These are phyloP conservation scores for Echeveria elegans DNA, from an alignment of 164 flowering plant genomes.

Conservation along the genomic window DNA sequence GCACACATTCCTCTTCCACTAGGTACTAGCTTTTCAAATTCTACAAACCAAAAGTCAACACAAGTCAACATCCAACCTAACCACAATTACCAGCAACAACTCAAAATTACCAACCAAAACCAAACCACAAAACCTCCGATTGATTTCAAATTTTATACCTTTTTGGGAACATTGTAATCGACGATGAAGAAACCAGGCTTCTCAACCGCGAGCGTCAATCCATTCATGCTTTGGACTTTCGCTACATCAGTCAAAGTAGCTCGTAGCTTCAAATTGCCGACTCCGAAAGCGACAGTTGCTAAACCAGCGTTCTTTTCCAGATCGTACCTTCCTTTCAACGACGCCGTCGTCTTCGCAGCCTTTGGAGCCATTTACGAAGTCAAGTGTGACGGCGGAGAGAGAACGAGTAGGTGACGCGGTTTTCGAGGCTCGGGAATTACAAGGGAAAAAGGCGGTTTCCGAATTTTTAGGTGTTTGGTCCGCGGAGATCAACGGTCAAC, in stretches of 20 bases:
- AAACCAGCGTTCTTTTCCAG: conserved; percentile 40
- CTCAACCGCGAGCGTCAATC: conserved; percentile 58
- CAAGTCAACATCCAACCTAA: no score
- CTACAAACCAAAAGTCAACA: no score
- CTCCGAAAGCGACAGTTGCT: conserved; percentile 42
- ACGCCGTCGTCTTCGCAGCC: conserved; percentile 35
- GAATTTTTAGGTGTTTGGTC: no score
- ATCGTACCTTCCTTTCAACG: conserved; percentile 49
- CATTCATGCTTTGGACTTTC: conserved; percentile 71
- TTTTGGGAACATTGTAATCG: conserved; percentile 76
- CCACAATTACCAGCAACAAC: neutral
- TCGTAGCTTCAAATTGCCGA: conserved; percentile 71
- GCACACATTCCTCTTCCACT: no score
- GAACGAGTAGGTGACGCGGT: no score
- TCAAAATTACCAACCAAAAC: neutral
- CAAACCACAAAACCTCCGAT: neutral
- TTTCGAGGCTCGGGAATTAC: no score
- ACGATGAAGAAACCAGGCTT: conserved; percentile 79
- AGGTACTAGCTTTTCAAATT: no score
- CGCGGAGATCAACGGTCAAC: no score
- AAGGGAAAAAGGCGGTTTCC: no score
- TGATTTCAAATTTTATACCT: conserved; percentile 32
- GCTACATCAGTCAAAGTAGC: conserved; percentile 83
- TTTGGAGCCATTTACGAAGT: no score
- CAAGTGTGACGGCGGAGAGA: no score